Evolutionary conservation across 2,329 filamentous ascomycete genomes (phyloP), one percentile per base, ranked within the genome.

Genomic region (Colletotrichum tofieldiae): DNA sequence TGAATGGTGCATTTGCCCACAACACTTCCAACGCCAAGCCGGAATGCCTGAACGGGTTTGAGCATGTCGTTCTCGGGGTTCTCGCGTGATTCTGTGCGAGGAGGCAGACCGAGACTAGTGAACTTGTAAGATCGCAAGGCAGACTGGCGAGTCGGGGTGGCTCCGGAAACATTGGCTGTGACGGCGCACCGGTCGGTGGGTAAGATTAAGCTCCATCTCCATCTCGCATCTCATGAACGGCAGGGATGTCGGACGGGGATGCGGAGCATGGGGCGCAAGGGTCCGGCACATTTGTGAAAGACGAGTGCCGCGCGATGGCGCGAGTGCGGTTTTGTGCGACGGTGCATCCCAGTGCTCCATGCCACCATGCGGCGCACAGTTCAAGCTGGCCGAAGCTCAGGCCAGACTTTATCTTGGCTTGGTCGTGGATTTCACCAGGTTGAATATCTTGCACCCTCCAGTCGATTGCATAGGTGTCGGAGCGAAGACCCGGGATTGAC

Each of bases 131-230:
- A 63, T 63, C 32, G 45, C 37, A 29, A 63, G 37, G 60, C 47
- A n/a, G 45, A 54, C 60, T 63, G 60, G 59, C 69, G 59, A 72
- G 69, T 72, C 65, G 69, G 69, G 56, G 58, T 59, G 58, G 65
- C 65, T 69, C 65, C 69, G 65, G 69, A 64, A 18, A 63, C 59
- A 64, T 68, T 69, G 14, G 58, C 65, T 68, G 59, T 45, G 69
- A 65, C 69, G 58, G 52, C 65, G 69, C 69, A 72, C 69, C 65
- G 69, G 65, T 64, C 69, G 69, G 69, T 72, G 69, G 69, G 59
- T 72, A 64, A 72, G 69, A 72, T 72, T 72, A 72, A 72, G 69
- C 69, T 72, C 69, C 69, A 69, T 72, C 69, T 39, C 69, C 69
- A 72, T 72, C 65, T 72, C 65, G 69, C 69, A 72, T 72, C 59